Conservation (phyloP, 257 asterid genomes). For the Solanum sparsipilum region DNA sequence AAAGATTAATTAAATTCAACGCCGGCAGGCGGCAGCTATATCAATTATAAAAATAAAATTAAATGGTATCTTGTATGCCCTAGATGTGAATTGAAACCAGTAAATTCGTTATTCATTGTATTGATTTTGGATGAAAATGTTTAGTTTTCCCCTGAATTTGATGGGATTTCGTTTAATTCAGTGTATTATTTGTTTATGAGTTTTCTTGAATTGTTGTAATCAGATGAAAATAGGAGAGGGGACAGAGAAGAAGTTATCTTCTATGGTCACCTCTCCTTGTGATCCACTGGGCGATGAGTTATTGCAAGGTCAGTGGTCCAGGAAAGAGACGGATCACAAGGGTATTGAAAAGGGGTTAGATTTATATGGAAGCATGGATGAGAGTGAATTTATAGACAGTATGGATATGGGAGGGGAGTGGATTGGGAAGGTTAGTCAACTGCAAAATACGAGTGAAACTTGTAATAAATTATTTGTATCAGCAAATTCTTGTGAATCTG, state of each 20-base stretch:
- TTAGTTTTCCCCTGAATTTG: neutral
- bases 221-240: slow-evolving; percentile 54
- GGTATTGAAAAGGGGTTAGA: neutral
- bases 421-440: slow-evolving; percentile 10
- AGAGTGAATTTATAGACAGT: slow-evolving; percentile 19
- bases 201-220: slow-evolving; percentile 1
- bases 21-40: neutral
- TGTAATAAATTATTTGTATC: neutral
- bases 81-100: neutral
- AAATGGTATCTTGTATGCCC: neutral
- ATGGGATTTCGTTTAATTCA: neutral
- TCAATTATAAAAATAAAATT: neutral
- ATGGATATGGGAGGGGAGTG: slow-evolving; percentile 21
- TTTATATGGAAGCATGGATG: slow-evolving; percentile 19
- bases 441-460: slow-evolving; percentile 3
- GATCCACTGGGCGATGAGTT: slow-evolving; percentile 30
- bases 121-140: neutral
- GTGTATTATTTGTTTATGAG: neutral
- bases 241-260: slow-evolving; percentile 35
- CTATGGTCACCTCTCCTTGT: slow-evolving; percentile 19
- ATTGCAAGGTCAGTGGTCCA: slow-evolving; percentile 13
- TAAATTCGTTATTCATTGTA: neutral
- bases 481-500: neutral
- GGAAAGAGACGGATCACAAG: neutral
- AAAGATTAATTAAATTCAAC: neutral